A percentile compares a stretch with the other conserved stretches of the same genome.
These are phyloP conservation scores for Sesbania bispinosa DNA, from an alignment of 306 rosid species.

Conservation along the genomic window DNA sequence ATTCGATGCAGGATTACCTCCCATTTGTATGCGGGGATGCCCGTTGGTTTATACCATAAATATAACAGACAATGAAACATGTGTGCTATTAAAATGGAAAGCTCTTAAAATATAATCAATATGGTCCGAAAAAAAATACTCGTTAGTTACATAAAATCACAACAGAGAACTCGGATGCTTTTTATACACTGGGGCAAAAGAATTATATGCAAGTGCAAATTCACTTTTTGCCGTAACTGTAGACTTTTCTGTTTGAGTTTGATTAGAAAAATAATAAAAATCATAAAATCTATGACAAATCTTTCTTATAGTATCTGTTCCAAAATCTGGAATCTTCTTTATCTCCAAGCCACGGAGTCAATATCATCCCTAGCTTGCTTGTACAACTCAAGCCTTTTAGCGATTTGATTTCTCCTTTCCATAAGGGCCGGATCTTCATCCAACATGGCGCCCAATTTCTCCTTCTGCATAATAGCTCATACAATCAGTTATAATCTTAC, in stretches of 20 bases:
- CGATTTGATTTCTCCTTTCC: constrained; percentile 76
- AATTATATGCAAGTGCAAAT: constrained; percentile 38
- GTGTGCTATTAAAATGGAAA: neutral
- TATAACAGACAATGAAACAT: neutral
- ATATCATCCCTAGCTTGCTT: constrained; percentile 98
- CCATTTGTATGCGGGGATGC: too few species aligned
- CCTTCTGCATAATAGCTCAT: constrained; percentile 63
- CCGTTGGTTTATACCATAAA: too few species aligned
- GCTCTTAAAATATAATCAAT: neutral
- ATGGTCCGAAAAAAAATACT: constrained; percentile 1
- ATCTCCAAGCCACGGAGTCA: constrained; percentile 94
- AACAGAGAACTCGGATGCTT: constrained; percentile 8
- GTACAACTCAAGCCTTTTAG: constrained; percentile 89
- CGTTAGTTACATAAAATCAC: constrained; percentile 25
- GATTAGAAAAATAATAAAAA: constrained; percentile 8
- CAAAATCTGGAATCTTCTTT: constrained; percentile 23
- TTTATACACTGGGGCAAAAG: constrained; percentile 32
- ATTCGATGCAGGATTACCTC: too few species aligned
- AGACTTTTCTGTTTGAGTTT: neutral
- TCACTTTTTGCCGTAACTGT: constrained; percentile 23
- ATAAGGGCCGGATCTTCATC: constrained; percentile 94
- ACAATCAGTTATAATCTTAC: neutral
- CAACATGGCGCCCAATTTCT: constrained; percentile 81
- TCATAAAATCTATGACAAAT: constrained; percentile 17
- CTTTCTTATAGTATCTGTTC: constrained; percentile 6